These are phyloP conservation scores for Neurospora sp. DNA, from an alignment of 495 filamentous ascomycete species.

Conservation along the genomic window DNA sequence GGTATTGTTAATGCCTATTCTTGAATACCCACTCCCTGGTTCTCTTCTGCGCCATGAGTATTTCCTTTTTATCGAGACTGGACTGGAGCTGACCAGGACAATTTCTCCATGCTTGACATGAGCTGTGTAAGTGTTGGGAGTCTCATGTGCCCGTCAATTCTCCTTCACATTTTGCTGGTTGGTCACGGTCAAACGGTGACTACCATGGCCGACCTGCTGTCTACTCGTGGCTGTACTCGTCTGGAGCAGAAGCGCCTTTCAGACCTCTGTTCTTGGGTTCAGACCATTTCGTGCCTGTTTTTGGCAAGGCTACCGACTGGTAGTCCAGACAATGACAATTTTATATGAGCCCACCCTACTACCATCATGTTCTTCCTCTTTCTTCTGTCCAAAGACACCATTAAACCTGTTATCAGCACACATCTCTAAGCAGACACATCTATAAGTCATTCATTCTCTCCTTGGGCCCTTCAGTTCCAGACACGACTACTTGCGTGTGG, in stretches of 20 bases:
- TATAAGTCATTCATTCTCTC: background rate
- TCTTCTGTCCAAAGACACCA: background rate
- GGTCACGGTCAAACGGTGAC: background rate
- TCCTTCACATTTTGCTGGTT: background rate
- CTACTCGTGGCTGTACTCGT: too few species aligned
- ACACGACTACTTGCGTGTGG: background rate
- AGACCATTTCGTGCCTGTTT: too few species aligned
- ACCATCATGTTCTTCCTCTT: background rate
- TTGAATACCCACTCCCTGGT: background rate
- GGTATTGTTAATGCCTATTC: background rate
- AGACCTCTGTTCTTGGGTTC: too few species aligned
- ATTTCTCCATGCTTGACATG: background rate
- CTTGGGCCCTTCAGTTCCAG: background rate
- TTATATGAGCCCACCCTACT: background rate
- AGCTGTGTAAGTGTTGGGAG: background rate
- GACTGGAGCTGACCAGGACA: background rate
- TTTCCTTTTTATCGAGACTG: background rate
- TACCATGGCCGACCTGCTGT: background rate
- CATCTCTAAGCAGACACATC: background rate
- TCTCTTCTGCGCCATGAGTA: background rate
- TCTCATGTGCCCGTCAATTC: background rate
- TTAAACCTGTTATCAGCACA: background rate
- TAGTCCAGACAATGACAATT: background rate
- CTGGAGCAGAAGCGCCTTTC: too few species aligned
- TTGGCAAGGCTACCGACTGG: background rate